These are phyloP conservation scores for Sinapis alba DNA, from an alignment of 441 rosid species.

Conservation along the genomic window DNA sequence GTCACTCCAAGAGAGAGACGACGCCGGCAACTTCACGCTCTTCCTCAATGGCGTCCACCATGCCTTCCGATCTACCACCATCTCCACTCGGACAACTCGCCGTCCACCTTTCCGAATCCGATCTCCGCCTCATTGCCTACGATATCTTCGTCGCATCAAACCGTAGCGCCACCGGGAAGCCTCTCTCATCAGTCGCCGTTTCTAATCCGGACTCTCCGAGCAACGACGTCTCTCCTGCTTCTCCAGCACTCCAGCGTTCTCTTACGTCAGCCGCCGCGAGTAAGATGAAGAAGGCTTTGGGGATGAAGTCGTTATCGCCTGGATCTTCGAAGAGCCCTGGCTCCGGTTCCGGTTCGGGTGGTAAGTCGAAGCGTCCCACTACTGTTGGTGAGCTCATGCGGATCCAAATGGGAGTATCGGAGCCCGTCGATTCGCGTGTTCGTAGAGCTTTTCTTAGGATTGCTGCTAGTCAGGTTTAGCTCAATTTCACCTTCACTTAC, in stretches of 20 bases:
- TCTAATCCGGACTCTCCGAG: slow-evolving; percentile 48
- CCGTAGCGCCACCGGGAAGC: slow-evolving; percentile 81
- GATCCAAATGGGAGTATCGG: slow-evolving; percentile 84
- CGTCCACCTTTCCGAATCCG: slow-evolving; percentile 67
- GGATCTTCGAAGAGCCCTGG: slow-evolving; percentile 69
- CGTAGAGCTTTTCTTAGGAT: slow-evolving; percentile 86
- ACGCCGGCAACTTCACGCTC: slow-evolving; percentile 42
- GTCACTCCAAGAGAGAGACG: slow-evolving; percentile 80
- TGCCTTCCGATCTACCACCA: slow-evolving; percentile 60
- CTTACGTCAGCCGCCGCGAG: slow-evolving; percentile 90
- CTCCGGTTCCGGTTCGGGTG: slow-evolving; percentile 61
- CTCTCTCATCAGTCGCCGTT: slow-evolving; percentile 46
- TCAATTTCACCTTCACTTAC: slow-evolving; percentile 9
- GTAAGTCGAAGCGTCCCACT: slow-evolving; percentile 60
- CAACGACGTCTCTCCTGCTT: slow-evolving; percentile 36
- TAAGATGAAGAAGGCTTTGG: slow-evolving; percentile 93
- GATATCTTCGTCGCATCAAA: slow-evolving; percentile 89
- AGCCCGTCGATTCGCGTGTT: slow-evolving; percentile 77
- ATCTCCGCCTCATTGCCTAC: slow-evolving; percentile 81
- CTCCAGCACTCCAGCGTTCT: slow-evolving; percentile 73
- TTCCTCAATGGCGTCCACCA: slow-evolving; percentile 45
- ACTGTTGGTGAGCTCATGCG: slow-evolving; percentile 95
- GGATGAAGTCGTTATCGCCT: slow-evolving; percentile 66
- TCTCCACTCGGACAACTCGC: slow-evolving; percentile 84
- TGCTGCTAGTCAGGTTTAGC: slow-evolving; percentile 84